Evolutionary conservation across 169 alveolate species (phyloP).

Genomic region (Ichthyophthirius multifiliis): DNA sequence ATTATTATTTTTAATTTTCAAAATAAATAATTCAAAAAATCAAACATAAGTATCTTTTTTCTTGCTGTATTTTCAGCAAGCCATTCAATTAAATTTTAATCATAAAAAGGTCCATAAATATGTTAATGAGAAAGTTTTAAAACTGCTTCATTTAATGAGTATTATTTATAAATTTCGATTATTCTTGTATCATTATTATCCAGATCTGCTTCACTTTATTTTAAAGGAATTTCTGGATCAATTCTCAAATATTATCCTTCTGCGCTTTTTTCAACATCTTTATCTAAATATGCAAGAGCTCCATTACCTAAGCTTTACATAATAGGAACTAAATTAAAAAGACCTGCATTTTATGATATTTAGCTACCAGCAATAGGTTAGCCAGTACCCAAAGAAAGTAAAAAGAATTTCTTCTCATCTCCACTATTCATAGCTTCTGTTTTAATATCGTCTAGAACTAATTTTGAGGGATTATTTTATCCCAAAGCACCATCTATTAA

Average conservation of each 20-base stretch:
- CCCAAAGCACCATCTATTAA: constrained; percentile 41
- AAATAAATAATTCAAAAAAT: no score
- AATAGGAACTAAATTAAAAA: constrained; percentile 17
- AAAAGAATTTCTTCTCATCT: constrained; percentile 34
- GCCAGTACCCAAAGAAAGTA: constrained; percentile 30
- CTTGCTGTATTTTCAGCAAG: constrained; percentile 18
- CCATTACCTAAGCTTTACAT: constrained; percentile 22
- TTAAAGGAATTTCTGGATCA: not conserved
- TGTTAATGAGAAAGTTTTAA: not conserved
- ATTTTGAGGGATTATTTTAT: constrained; percentile 30
- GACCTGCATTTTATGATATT: constrained; percentile 17
- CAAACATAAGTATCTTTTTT: constrained; percentile 12
- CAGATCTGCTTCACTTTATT: constrained; percentile 17
- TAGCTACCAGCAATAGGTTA: not conserved
- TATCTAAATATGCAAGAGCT: constrained; percentile 19
- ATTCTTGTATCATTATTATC: constrained; percentile 29
- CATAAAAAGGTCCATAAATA: constrained; percentile 5
- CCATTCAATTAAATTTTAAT: not conserved
- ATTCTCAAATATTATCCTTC: constrained; percentile 33
- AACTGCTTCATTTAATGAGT: not conserved
- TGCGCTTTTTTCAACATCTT: constrained; percentile 19
- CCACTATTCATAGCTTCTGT: constrained; percentile 18
- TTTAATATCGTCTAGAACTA: constrained; percentile 32
- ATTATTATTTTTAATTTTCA: no score
- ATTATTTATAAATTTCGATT: constrained; percentile 8